phyloP scores from a whole-genome alignment of 2,329 filamentous ascomycete species.

The Leptographium procerum region DNA sequence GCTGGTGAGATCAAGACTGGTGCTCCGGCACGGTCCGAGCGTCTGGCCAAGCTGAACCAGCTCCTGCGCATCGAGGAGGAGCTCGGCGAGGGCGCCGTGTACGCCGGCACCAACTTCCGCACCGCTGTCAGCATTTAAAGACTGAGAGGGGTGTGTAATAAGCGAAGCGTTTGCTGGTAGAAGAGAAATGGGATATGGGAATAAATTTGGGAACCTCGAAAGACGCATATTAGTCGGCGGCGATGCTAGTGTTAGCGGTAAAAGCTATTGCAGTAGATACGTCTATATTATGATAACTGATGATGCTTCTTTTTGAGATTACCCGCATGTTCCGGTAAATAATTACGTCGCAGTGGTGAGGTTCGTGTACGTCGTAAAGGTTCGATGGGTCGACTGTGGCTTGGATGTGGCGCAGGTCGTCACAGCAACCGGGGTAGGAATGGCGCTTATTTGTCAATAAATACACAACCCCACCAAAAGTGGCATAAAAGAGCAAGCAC shows the following conservation, averaged over 20 bases:
- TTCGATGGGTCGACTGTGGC: neutral
- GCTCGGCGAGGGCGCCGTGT: slow-evolving; percentile 83
- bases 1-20: slow-evolving; percentile 98
- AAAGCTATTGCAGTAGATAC: neutral
- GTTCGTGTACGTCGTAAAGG: too few relatives aligned
- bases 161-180: neutral
- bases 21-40: slow-evolving; percentile 91
- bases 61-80: slow-evolving; percentile 99
- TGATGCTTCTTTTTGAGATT: neutral
- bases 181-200: neutral
- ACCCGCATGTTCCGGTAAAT: too few relatives aligned
- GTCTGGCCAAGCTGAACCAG: slow-evolving; percentile 99
- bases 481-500: neutral
- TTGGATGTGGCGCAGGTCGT: slow-evolving; percentile 4
- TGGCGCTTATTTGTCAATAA: slow-evolving; percentile 12
- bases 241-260: neutral
- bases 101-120: slow-evolving; percentile 88
- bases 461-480: slow-evolving; percentile 4
- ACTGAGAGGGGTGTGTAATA: too few relatives aligned
- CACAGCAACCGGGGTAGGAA: slow-evolving; percentile 8
- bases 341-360: too few relatives aligned
- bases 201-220: neutral
- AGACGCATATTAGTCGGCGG: neutral
- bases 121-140: slow-evolving; percentile 74
- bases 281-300: neutral